Evolutionary conservation across 148 eudicot genomes (phyloP), one percentile per base, ranked within the genome.

Genomic region (Salicornia ramosissima): DNA sequence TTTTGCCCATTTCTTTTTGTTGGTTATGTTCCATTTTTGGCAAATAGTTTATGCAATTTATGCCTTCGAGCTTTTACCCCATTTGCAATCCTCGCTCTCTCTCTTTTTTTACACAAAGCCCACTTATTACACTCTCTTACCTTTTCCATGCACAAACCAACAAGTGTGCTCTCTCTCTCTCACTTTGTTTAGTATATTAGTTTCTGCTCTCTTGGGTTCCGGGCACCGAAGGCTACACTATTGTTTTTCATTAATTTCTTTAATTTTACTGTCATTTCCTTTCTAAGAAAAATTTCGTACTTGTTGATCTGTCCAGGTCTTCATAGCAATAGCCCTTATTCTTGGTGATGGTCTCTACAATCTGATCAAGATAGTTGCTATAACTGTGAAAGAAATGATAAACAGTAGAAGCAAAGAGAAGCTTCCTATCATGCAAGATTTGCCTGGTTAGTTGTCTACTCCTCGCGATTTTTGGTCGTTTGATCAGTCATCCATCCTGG

Each of bases 291-390:
- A 33, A 24, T 25, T 22, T 24, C 33, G 7, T 28, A 39, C 36
- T 24, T 34, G 7, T 65, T 46, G 36, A 15, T 45, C 26, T 47
- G 12, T 76, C 25, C 80, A 88, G 92, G 92, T 88, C 64, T 88
- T 88, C 75, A 81, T 88, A 69, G 87, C 92, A 73, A 84, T 85
- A 68, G 74, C 89, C 72, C 83, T 88, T 66, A 88, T 88, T 66
- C 87, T 88, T 59, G 92, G 92, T 5, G 92, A 88, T 74, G 92
- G 92, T 51, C 79, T 88, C 56, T 88, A 88, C 79, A 88, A 88
- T 84, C 77, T 88, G 80, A 61, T 86, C 70, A 88, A 86, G 83
- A 88, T 88, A 51, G 75, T 88, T 59, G 46, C 73, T 36, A 71
- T 88, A 50, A 83, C 92, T 46, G 47, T 78, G 0, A 86, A 69